Base-by-base conservation (phyloP, 306 rosid genomes). In the Sindora glabra region DNA sequence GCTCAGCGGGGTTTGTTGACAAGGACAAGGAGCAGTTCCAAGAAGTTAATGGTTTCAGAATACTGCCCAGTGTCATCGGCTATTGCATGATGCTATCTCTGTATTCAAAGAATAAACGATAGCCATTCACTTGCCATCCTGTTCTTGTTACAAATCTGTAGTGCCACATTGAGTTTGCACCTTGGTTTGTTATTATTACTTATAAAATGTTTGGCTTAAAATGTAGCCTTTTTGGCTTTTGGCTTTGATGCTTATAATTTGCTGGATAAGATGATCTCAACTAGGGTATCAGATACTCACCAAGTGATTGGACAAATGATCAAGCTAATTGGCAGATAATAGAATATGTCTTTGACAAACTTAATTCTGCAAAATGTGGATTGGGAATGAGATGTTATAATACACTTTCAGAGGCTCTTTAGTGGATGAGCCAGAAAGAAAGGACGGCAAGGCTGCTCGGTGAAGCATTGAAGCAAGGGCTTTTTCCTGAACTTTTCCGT, bases 1-100 rank as follows among this genome's bases (percentile, higher is more conserved):
- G 87, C 76, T 57, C 81, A 26, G 87, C 97, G 27, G 97, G 94
- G 40, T 91, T 94, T 77, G 84, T 86, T 70, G 83, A 94, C 4
- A 97, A 89, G 80, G 65, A 95, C 63, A 85, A 80, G 74, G 97
- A 94, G 76, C 99, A 86, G 62, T 94, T 94, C 59, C 78, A 80
- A 56, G 99, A 82, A 81, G 86, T 94, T 23, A 94, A 89, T 70
- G 79, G 74, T 67, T 78, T 89, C 3, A 90, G 97, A 71, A 71
- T 74, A 65, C 47, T 80, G 50, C 99, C 99, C 56, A 86, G 87
- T 76, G 87, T 89, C 54, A 81, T 81, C 79, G 80, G 95, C 81
- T 94, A 89, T 77, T 94, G 99, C 86, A 78, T 89, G 99, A 94
- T 94, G 99, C 83, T 94, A 36, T 85, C 91, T 60, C 84, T 89